Conservation (phyloP, 805 yeast genomes). For the Jamesozyma spencerorum region DNA sequence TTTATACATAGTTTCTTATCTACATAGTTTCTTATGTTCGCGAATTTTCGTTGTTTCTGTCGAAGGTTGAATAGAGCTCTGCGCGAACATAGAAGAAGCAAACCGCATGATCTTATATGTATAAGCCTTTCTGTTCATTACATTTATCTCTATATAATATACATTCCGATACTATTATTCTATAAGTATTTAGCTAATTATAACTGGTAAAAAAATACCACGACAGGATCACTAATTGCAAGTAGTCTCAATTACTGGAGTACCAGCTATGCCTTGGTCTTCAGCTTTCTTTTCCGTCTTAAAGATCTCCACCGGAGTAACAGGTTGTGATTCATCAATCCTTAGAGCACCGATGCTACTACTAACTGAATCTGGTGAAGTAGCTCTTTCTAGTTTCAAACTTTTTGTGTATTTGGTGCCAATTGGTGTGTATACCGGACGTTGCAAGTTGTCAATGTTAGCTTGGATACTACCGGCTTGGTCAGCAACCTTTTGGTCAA, state of each 20-base stretch:
- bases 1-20: no score
- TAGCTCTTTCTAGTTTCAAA: constrained; percentile 9
- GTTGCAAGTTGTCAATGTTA: constrained; percentile 11
- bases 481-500: constrained; percentile 46
- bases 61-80: no score
- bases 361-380: constrained; percentile 23
- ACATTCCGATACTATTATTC: no score
- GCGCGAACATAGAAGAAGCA: no score
- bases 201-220: background rate
- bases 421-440: constrained; percentile 34
- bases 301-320: constrained; percentile 8
- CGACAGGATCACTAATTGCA: background rate
- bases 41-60: no score
- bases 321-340: constrained; percentile 21
- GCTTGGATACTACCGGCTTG: constrained; percentile 37
- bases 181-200: background rate
- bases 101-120: no score
- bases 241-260: background rate
- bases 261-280: background rate
- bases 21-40: no score
- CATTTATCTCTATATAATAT: no score
- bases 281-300: background rate
- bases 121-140: no score
- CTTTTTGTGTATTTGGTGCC: constrained; percentile 8
- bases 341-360: constrained; percentile 5